Evolutionary conservation across 306 rosid genomes (phyloP).

Genomic region (Prunus dulcis): DNA sequence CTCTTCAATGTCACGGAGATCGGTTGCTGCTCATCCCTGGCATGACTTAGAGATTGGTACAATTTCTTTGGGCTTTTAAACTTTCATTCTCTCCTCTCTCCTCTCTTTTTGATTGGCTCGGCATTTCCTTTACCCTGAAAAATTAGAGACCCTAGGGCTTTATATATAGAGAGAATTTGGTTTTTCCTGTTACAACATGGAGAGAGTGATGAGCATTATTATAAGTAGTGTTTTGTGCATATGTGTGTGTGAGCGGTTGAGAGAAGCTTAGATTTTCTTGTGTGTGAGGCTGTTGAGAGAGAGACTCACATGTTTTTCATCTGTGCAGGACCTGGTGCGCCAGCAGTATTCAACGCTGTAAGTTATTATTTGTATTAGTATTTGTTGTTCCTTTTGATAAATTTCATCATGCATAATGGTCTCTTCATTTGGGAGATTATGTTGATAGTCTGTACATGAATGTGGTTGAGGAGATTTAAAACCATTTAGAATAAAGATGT

Average conservation of each 20-base stretch:
- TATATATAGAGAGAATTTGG: not conserved
- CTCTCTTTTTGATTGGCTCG: not conserved
- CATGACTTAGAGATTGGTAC: conserved; percentile 94
- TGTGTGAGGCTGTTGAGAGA: not conserved
- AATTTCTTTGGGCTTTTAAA: not conserved
- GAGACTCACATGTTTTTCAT: conserved; percentile 6
- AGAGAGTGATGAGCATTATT: not conserved
- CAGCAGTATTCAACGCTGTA: conserved; percentile 85
- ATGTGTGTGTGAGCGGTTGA: not conserved
- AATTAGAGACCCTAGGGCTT: not conserved
- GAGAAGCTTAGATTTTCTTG: not conserved
- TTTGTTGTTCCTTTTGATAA: not conserved
- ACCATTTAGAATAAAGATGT: not conserved
- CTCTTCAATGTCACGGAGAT: conserved; percentile 75
- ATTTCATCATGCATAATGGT: not conserved
- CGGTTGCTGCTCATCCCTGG: conserved; percentile 99
- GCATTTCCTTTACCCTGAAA: not conserved
- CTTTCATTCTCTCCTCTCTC: not conserved
- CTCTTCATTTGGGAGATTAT: not conserved
- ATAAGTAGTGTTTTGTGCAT: not conserved
- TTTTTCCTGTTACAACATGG: not conserved
- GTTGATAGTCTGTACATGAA: not conserved
- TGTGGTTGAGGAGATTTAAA: not conserved
- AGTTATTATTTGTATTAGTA: conserved; percentile 26
- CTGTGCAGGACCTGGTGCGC: conserved; percentile 93